These are phyloP conservation scores for Fusarium xyrophilum DNA, from an alignment of 2,329 filamentous ascomycete genomes.

Conservation along the genomic window DNA sequence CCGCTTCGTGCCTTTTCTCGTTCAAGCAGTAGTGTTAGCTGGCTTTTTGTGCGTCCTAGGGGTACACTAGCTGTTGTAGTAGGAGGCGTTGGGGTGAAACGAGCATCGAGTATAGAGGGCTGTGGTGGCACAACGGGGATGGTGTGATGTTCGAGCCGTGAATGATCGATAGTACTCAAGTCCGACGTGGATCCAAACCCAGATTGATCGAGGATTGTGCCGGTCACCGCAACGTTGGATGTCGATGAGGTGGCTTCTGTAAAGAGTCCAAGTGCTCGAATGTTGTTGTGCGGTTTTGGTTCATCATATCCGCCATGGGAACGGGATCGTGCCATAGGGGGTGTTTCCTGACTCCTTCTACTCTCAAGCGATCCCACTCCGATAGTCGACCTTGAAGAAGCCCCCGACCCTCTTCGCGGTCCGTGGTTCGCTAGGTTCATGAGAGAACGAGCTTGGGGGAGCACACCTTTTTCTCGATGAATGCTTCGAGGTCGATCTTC, in stretches of 20 bases:
- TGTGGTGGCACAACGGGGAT: slow-evolving; percentile 34
- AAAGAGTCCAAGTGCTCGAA: slow-evolving; percentile 42
- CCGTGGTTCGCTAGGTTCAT: slow-evolving; percentile 34
- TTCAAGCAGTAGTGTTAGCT: slow-evolving; percentile 64
- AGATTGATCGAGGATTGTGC: slow-evolving; percentile 54
- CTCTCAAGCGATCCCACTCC: slow-evolving; percentile 36
- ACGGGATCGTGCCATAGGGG: slow-evolving; percentile 45
- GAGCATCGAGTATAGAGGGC: slow-evolving; percentile 45
- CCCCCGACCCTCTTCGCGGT: slow-evolving; percentile 31
- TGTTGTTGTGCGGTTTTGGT: slow-evolving; percentile 19
- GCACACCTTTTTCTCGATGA: slow-evolving; percentile 17
- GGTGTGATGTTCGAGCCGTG: slow-evolving; percentile 35
- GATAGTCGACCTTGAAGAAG: slow-evolving; percentile 37
- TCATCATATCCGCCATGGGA: slow-evolving; percentile 44
- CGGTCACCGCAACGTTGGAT: slow-evolving; percentile 52
- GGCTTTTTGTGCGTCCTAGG: slow-evolving; percentile 66
- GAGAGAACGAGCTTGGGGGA: slow-evolving; percentile 38
- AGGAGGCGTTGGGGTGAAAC: slow-evolving; percentile 59
- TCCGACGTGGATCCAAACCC: slow-evolving; percentile 44
- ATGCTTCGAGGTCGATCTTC: slow-evolving; percentile 18
- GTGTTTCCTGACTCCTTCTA: slow-evolving; percentile 24
- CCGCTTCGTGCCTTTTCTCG: slow-evolving; percentile 54
- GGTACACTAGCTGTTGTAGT: slow-evolving; percentile 54
- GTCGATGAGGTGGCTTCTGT: slow-evolving; percentile 50
- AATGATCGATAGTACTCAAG: slow-evolving; percentile 31